A percentile compares a stretch with the other conserved stretches of the same genome.
Evolutionary conservation across 192 early-diverging fungal species (phyloP).

Genomic region (Coemansia sp.): DNA sequence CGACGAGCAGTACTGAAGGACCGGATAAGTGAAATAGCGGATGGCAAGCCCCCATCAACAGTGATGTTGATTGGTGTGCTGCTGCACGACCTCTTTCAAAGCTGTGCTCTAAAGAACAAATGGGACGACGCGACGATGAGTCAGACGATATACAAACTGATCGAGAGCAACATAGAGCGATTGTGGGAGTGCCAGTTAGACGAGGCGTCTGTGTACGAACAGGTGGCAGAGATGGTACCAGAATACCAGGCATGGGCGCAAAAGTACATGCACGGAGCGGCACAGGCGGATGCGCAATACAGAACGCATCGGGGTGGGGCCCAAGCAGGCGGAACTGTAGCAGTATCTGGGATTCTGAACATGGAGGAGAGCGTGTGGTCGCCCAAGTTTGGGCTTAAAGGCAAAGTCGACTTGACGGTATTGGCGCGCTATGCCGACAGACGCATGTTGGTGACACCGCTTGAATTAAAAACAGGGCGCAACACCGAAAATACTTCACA

Average conservation of each 20-base stretch:
- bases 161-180: conserved; percentile 59
- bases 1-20: conserved; percentile 77
- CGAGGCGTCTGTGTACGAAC: conserved; percentile 54
- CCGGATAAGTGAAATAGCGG: conserved; percentile 54
- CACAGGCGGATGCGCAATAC: conserved; percentile 20
- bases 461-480: conserved; percentile 89
- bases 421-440: conserved; percentile 20
- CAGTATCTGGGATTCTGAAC: conserved; percentile 71
- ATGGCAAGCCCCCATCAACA: conserved; percentile 50
- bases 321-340: conserved; percentile 17
- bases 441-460: conserved; percentile 63
- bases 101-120: conserved; percentile 57
- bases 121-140: conserved; percentile 60
- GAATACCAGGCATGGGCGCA: conserved; percentile 58
- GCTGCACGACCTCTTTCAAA: conserved; percentile 81
- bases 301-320: conserved; percentile 9
- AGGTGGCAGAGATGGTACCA: conserved; percentile 57
- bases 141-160: conserved; percentile 49
- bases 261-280: conserved; percentile 38
- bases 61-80: conserved; percentile 76
- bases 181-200: conserved; percentile 71
- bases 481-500: conserved; percentile 61
- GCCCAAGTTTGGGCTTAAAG: conserved; percentile 88
- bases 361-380: conserved; percentile 94
- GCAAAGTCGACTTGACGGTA: conserved; percentile 80